phyloP scores from a whole-genome alignment of 345 rosid species.

The Brassica carinata region DNA sequence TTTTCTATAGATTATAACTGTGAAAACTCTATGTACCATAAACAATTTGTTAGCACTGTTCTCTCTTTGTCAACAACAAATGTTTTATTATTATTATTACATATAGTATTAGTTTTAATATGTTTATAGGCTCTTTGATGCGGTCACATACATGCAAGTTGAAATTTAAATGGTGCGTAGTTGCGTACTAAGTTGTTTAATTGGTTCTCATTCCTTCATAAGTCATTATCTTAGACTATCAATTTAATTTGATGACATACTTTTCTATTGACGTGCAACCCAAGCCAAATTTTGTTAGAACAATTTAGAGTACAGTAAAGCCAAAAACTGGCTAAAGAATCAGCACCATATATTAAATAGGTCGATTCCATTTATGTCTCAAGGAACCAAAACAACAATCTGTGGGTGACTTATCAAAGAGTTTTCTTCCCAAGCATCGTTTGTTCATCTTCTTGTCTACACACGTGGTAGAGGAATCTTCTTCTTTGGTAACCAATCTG shows the following conservation, averaged over 20 bases:
- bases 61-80: background rate
- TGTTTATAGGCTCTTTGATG: background rate
- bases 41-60: background rate
- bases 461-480: background rate
- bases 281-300: background rate
- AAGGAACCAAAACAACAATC: too few species aligned
- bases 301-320: background rate
- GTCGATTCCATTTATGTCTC: too few species aligned
- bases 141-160: background rate
- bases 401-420: too few species aligned
- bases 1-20: background rate
- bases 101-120: background rate
- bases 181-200: background rate
- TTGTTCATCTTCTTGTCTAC: background rate
- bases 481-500: background rate
- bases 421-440: background rate
- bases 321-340: background rate
- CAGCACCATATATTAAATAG: background rate
- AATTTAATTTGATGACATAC: background rate
- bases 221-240: background rate
- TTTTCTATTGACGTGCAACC: background rate
- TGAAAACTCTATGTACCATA: background rate
- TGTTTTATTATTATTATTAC: background rate
- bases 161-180: background rate
- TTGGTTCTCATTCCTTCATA: background rate